A percentile compares a stretch with the other conserved stretches of the same genome.
phyloP scores from a whole-genome alignment of 306 rosid species.

The Comarum palustre region DNA sequence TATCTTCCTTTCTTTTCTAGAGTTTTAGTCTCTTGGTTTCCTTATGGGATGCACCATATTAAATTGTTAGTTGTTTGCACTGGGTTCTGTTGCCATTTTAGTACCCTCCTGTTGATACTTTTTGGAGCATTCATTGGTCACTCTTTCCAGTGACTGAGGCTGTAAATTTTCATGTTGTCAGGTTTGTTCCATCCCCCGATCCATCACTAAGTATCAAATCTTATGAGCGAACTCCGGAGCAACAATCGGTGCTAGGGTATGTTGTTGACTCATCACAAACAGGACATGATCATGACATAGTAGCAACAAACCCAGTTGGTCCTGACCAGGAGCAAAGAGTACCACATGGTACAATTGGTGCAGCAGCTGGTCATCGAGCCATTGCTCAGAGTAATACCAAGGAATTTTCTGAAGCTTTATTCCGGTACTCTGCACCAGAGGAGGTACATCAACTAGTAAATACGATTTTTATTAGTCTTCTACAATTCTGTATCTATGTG shows the following conservation, averaged over 20 bases:
- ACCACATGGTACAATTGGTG: conserved; percentile 83
- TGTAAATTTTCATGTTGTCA: conserved; percentile 21
- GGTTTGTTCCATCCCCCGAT: conserved; percentile 85
- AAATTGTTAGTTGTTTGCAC: conserved; percentile 1
- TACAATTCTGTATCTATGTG: background rate
- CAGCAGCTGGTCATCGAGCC: conserved; percentile 80
- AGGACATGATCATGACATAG: conserved; percentile 38
- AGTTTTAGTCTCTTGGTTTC: background rate
- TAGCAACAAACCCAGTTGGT: conserved; percentile 31
- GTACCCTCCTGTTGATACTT: background rate
- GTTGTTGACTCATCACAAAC: conserved; percentile 46
- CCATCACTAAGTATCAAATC: conserved; percentile 70
- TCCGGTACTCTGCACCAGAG: conserved; percentile 88
- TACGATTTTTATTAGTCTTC: conserved; percentile 3
- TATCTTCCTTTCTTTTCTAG: background rate
- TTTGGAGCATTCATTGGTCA: conserved; percentile 12
- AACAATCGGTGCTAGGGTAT: conserved; percentile 78
- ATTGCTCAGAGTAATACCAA: conserved; percentile 86
- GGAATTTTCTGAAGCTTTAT: conserved; percentile 80
- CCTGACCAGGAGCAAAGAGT: conserved; percentile 44
- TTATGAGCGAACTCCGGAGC: conserved; percentile 88
- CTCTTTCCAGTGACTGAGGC: conserved; percentile 10
- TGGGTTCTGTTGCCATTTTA: conserved; percentile 16
- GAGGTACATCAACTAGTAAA: conserved; percentile 48
- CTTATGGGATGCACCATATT: conserved; percentile 7